Evolutionary conservation across 2,329 filamentous ascomycete species (phyloP).

Genomic region (Fusarium phyllophilum): DNA sequence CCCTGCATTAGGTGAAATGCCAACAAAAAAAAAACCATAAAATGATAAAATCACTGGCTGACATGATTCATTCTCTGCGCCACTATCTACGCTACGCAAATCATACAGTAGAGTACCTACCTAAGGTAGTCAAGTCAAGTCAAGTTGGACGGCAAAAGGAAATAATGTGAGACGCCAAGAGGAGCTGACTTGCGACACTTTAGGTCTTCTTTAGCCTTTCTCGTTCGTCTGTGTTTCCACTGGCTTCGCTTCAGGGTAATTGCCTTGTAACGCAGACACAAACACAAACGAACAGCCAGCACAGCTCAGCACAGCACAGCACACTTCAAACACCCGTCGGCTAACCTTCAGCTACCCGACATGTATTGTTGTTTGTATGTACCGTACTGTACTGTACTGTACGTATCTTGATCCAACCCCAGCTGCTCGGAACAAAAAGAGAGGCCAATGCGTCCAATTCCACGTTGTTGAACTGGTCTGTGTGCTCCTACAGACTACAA

Average conservation of each 20-base stretch:
- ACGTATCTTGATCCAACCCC: background rate
- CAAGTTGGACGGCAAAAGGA: background rate
- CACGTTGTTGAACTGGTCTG: conserved; percentile 18
- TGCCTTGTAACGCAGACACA: conserved; percentile 27
- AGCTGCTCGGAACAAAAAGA: background rate
- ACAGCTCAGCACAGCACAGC: conserved; percentile 6
- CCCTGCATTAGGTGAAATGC: conserved; percentile 21
- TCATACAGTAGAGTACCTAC: background rate
- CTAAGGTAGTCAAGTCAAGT: background rate
- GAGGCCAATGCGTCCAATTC: conserved; percentile 11
- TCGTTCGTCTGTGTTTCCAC: background rate
- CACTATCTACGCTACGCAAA: background rate
- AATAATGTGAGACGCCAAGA: conserved; percentile 18
- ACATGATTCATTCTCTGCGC: background rate
- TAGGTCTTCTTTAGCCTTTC: background rate
- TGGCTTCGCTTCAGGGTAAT: conserved; percentile 23
- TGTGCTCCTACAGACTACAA: background rate
- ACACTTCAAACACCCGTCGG: conserved; percentile 3
- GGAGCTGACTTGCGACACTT: conserved; percentile 30
- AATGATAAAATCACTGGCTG: background rate
- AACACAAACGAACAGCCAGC: conserved; percentile 18
- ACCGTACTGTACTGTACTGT: background rate
- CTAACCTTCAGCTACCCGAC: background rate
- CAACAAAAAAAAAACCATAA: background rate
- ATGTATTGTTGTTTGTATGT: background rate